Evolutionary conservation across 352 stramenopile species (phyloP).

Genomic region (Phytophthora pisi): DNA sequence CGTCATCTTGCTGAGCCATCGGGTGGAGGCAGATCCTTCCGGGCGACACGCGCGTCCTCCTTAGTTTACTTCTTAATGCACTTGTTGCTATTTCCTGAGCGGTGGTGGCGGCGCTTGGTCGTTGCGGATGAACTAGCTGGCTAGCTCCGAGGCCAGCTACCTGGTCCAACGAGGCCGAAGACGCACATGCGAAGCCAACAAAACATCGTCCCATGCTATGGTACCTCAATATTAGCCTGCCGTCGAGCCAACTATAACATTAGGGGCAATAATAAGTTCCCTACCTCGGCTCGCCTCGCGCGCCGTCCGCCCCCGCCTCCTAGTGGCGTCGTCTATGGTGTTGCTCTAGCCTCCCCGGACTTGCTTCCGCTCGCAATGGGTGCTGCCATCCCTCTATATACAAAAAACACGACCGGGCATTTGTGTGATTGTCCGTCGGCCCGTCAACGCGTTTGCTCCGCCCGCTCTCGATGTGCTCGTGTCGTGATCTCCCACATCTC

Average conservation of each 20-base stretch:
- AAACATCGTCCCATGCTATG: constrained; percentile 30
- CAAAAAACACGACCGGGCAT: constrained; percentile 30
- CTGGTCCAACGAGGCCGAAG: constrained; percentile 5
- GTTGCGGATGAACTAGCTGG: not conserved
- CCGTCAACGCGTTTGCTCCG: constrained; percentile 21
- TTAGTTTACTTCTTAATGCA: constrained; percentile 10
- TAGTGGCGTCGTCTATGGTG: constrained; percentile 25
- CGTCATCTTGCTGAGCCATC: not conserved
- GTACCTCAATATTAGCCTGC: constrained; percentile 49
- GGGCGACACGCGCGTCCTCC: not conserved
- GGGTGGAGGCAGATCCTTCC: constrained; percentile 24
- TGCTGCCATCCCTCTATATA: constrained; percentile 31
- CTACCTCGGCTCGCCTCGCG: constrained; percentile 13
- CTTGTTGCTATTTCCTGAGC: constrained; percentile 13
- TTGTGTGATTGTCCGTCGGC: constrained; percentile 16
- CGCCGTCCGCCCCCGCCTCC: constrained; percentile 9
- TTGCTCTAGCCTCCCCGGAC: constrained; percentile 17
- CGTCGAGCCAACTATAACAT: constrained; percentile 44
- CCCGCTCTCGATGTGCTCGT: constrained; percentile 22
- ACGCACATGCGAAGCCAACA: constrained; percentile 19
- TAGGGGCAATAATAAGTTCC: constrained; percentile 40
- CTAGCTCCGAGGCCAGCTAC: constrained; percentile 1
- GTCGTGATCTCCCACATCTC: constrained; percentile 25
- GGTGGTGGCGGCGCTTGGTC: not conserved
- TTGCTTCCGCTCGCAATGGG: constrained; percentile 29